Conservation (phyloP, 2,329 filamentous ascomycete genomes). For the Fusarium fujikuroi region DNA sequence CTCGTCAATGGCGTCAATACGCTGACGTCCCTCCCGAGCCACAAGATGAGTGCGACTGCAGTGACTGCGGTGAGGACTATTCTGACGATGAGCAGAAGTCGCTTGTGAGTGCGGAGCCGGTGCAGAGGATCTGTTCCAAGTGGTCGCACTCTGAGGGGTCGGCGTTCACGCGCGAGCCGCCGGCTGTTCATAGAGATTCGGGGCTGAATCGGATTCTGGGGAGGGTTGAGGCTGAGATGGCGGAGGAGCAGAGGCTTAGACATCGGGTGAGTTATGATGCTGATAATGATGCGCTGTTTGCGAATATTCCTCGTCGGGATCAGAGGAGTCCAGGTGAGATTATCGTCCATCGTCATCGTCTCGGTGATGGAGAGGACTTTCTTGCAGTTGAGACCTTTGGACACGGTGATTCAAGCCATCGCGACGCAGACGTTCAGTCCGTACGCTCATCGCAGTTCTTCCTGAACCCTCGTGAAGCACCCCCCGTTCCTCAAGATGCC, state of each 20-base stretch:
- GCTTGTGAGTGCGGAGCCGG: background rate
- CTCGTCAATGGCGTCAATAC: slow-evolving; percentile 3
- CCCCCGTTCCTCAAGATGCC: background rate
- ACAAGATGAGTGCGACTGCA: background rate
- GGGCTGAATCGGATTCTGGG: background rate
- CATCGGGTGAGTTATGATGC: slow-evolving; percentile 28
- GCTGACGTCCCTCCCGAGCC: background rate
- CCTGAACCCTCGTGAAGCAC: background rate
- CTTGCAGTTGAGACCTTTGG: background rate
- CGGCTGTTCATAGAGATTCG: background rate
- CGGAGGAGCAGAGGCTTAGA: background rate
- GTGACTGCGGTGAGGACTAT: background rate
- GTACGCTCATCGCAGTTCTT: slow-evolving; percentile 7
- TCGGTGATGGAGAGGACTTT: background rate
- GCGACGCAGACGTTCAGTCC: background rate
- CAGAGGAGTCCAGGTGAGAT: slow-evolving; percentile 22
- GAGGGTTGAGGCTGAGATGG: background rate
- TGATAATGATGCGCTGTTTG: slow-evolving; percentile 26
- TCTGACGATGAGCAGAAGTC: background rate
- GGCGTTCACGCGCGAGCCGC: background rate
- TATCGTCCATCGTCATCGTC: slow-evolving; percentile 8
- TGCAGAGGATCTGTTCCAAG: background rate
- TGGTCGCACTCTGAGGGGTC: slow-evolving; percentile 15
- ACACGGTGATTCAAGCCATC: background rate
- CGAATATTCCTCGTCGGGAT: slow-evolving; percentile 23